Percentiles rank a stretch among this genome's conserved stretches.
phyloP scores from a whole-genome alignment of 345 rosid genomes.

The Eucalyptus erythrocorys region DNA sequence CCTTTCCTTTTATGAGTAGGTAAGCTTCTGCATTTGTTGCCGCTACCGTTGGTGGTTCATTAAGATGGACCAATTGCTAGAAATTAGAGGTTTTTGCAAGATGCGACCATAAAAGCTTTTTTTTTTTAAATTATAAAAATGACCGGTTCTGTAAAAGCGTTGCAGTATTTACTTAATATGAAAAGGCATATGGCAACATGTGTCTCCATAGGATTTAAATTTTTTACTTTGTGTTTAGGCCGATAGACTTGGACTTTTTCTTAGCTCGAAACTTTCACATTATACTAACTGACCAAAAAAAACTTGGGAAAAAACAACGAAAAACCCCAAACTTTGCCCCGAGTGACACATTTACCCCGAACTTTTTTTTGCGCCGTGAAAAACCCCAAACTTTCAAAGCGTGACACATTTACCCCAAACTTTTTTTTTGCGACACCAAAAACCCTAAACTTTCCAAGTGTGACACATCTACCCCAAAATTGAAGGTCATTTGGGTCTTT shows the following conservation, averaged over 20 bases:
- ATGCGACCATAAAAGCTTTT: not conserved
- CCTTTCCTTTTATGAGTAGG: not conserved
- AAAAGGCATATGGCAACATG: not conserved
- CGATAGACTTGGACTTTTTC: fast-evolving
- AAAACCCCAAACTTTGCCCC: too few species aligned
- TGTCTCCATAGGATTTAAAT: not conserved
- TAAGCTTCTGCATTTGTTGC: not conserved
- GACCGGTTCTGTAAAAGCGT: not conserved
- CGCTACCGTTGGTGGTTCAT: not conserved
- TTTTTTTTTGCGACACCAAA: too few species aligned
- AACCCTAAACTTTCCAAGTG: too few species aligned
- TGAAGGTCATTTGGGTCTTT: too few species aligned
- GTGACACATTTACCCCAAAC: too few species aligned
- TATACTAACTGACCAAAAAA: too few species aligned
- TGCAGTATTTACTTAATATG: not conserved
- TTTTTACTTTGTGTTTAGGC: not conserved
- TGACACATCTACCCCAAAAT: too few species aligned
- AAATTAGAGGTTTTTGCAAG: not conserved
- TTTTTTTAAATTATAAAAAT: not conserved
- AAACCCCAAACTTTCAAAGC: too few species aligned
- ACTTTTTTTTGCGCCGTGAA: too few species aligned
- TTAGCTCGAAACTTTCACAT: not conserved
- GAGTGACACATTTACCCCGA: too few species aligned
- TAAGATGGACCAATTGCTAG: not conserved
- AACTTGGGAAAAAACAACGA: too few species aligned